phyloP scores from a whole-genome alignment of 176 grass and related monocot species.

The Triticum turgidum region DNA sequence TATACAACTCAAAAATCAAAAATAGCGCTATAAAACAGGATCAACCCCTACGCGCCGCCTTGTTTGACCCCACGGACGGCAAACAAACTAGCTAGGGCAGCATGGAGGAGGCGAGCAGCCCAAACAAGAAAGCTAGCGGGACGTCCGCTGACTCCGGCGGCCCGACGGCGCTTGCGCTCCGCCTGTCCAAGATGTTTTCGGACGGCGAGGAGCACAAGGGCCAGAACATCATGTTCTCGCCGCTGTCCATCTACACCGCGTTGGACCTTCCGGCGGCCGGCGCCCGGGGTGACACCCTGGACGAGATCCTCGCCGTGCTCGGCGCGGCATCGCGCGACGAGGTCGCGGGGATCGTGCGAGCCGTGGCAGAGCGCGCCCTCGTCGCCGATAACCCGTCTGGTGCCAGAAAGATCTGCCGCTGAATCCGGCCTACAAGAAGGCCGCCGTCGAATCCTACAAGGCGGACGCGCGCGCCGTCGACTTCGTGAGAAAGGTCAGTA shows the following conservation, averaged over 20 bases:
- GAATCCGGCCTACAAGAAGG: slow-evolving; percentile 13
- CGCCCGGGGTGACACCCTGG: background rate
- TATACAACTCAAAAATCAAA: too few species aligned
- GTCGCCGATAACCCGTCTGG: background rate
- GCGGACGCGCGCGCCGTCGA: slow-evolving; percentile 5
- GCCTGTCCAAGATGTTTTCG: background rate
- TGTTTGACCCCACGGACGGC: too few species aligned
- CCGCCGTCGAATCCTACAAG: background rate
- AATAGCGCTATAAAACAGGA: too few species aligned
- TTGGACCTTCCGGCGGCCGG: background rate
- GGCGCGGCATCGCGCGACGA: background rate
- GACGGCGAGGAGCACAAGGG: background rate
- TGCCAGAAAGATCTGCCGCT: slow-evolving; percentile 5
- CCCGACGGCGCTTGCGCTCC: background rate
- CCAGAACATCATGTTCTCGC: slow-evolving; percentile 24
- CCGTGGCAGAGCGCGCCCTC: background rate
- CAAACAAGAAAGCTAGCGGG: background rate
- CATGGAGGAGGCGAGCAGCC: background rate
- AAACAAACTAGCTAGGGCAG: background rate
- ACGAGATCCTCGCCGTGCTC: slow-evolving; percentile 17
- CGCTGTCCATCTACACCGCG: slow-evolving; percentile 22
- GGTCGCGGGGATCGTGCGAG: background rate
- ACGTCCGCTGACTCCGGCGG: background rate
- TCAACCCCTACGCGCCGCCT: too few species aligned
- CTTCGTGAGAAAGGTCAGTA: slow-evolving; percentile 5